Evolutionary conservation across 331 rosid genomes (phyloP), one percentile per base, ranked within the genome.

Genomic region (Cydonia oblonga): DNA sequence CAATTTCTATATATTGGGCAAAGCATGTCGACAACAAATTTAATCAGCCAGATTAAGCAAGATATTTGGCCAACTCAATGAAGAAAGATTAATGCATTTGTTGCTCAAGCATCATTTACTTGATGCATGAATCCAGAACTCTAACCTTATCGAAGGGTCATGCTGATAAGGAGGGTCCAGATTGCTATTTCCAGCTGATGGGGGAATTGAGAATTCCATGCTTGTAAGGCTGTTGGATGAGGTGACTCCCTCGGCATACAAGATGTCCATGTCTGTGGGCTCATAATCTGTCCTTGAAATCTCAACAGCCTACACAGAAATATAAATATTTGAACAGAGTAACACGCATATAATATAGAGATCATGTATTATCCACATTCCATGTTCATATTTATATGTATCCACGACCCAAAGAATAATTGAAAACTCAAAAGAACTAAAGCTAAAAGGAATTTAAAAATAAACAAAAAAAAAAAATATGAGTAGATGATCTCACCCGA

Each of bases 191-290:
- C 66, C 67, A n/a, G 64, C 42, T 71, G 79, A 72, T 54, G 51
- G 71, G 9, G 90, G 90, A 71, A 90, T 89, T 33, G 80, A 83
- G 81, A 91, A 91, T 70, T 91, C 96, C 83, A 91, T 78, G 7
- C 81, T 76, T 75, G 76, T 70, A 69, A 91, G 79, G 75, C 88
- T 77, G 42, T 90, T 90, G 74, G 87, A 87, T 53, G 84, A 74
- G 64, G 85, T 74, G 20, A 95, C 80, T 67, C 99, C 97, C 79
- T 95, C 96, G 3, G 97, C 93, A 59, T 87, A 95, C 84, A 91
- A 73, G 72, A 95, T 88, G 78, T 95, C 99, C 68, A 68, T 88
- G 69, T 91, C 87, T 40, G 97, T 79, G 57, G 96, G 97, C 73
- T 87, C 81, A 30, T 87, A 95, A 60, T 91, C 90, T 19, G 60